Conservation (phyloP, 1,139 yeast genomes). For the Diutina siamensis region DNA sequence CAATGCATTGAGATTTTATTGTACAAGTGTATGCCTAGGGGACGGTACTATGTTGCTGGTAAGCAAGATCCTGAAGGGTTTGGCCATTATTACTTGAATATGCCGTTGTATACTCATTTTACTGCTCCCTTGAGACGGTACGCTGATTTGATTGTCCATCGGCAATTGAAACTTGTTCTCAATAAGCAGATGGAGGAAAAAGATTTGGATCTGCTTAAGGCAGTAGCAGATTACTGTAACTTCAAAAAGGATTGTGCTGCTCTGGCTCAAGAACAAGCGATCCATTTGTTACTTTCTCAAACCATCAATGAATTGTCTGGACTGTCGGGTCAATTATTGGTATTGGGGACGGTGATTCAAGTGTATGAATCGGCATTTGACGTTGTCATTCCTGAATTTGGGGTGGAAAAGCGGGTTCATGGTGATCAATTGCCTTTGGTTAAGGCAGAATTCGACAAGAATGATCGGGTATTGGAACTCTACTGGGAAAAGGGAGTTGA, state of each 20-base stretch:
- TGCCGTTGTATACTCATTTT: slow-evolving; percentile 86
- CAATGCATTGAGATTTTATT: slow-evolving; percentile 71
- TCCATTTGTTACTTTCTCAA: slow-evolving; percentile 76
- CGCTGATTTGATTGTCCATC: slow-evolving; percentile 85
- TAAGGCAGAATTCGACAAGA: slow-evolving; percentile 84
- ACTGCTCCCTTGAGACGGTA: slow-evolving; percentile 88
- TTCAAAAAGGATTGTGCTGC: slow-evolving; percentile 93
- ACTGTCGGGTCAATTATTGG: slow-evolving; percentile 67
- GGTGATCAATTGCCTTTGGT: slow-evolving; percentile 91
- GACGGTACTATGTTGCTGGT: slow-evolving; percentile 83
- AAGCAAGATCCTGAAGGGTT: slow-evolving; percentile 70
- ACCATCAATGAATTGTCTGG: slow-evolving; percentile 72
- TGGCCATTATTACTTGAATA: slow-evolving; percentile 69
- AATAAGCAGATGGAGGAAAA: slow-evolving; percentile 19
- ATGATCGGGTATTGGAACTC: slow-evolving; percentile 57
- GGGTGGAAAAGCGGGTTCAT: slow-evolving; percentile 94
- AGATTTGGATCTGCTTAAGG: slow-evolving; percentile 64
- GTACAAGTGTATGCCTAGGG: slow-evolving; percentile 74
- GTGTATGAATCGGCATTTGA: slow-evolving; percentile 96
- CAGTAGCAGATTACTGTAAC: slow-evolving; percentile 84
- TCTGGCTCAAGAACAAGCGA: slow-evolving; percentile 89
- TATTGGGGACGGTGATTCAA: slow-evolving; percentile 80
- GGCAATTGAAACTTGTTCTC: slow-evolving; percentile 70
- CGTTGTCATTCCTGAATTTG: slow-evolving; percentile 87
- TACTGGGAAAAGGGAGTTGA: slow-evolving; percentile 91